These are phyloP conservation scores for Botrytis byssoidea DNA, from an alignment of 2,329 filamentous ascomycete genomes.

Conservation along the genomic window DNA sequence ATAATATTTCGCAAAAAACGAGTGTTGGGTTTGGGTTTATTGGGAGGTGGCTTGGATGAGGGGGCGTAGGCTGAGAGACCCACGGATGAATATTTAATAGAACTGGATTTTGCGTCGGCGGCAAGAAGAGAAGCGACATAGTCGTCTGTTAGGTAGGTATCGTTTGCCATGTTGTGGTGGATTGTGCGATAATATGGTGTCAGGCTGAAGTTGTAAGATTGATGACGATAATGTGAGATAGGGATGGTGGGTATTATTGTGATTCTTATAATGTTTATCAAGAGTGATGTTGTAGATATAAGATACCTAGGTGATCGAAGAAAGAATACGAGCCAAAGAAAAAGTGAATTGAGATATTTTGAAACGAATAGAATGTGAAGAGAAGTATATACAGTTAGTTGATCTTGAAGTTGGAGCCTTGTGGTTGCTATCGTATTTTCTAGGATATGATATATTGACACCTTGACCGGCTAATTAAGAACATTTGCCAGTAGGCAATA, in stretches of 20 bases:
- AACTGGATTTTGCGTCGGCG: slow-evolving; percentile 73
- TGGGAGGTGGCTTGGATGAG: slow-evolving; percentile 48
- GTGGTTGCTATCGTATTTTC: slow-evolving; percentile 10
- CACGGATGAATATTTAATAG: slow-evolving; percentile 70
- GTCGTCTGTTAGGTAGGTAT: slow-evolving; percentile 61
- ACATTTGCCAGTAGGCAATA: not conserved
- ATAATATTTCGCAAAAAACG: slow-evolving; percentile 86
- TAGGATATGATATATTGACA: not conserved
- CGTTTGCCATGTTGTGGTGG: slow-evolving; percentile 9
- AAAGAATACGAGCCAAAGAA: not conserved
- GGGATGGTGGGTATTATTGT: not conserved
- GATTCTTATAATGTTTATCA: not conserved
- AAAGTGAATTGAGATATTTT: not conserved
- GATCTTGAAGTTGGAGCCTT: not conserved
- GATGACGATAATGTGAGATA: not conserved
- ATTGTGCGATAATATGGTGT: not conserved
- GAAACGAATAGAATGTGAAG: not conserved
- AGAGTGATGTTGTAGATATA: too few species aligned
- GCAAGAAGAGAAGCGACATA: slow-evolving; percentile 78
- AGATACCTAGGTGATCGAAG: not conserved
- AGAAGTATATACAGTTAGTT: not conserved
- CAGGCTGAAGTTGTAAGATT: not conserved
- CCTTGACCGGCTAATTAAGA: not conserved
- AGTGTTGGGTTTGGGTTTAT: slow-evolving; percentile 84
- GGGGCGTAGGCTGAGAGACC: slow-evolving; percentile 67